These are phyloP conservation scores for Plasmopara halstedii DNA, from an alignment of 352 stramenopile species.

Conservation along the genomic window DNA sequence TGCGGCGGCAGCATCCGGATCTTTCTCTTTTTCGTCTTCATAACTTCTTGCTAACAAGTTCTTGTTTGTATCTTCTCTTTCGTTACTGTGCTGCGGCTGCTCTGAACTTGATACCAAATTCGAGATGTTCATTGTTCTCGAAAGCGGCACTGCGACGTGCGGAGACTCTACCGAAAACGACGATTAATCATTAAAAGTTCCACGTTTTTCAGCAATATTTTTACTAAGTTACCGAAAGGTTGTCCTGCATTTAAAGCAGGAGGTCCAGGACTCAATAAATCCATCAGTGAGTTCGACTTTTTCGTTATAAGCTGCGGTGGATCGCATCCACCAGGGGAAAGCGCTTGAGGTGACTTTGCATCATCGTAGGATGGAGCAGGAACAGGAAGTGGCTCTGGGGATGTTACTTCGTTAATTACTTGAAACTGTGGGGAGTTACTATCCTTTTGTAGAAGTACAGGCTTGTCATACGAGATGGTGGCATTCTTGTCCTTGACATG, in stretches of 20 bases:
- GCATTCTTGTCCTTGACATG: constrained; percentile 62
- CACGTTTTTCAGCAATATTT: too few species aligned
- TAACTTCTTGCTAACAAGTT: constrained; percentile 40
- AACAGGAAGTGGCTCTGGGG: constrained; percentile 33
- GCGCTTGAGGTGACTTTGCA: constrained; percentile 2
- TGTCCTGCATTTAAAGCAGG: constrained; percentile 28
- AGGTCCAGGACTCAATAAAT: constrained; percentile 57
- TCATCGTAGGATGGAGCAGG: constrained; percentile 39
- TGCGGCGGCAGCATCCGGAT: constrained; percentile 55
- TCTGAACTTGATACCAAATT: constrained; percentile 39
- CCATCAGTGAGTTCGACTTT: constrained; percentile 73
- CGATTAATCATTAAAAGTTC: too few species aligned
- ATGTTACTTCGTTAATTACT: constrained; percentile 1
- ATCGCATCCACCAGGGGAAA: constrained; percentile 3
- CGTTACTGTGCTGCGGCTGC: constrained; percentile 1
- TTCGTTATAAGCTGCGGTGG: constrained; percentile 30
- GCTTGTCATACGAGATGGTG: constrained; percentile 71
- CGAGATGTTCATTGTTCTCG: constrained; percentile 44
- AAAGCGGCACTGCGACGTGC: background rate
- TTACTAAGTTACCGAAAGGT: constrained; percentile 18
- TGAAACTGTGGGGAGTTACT: constrained; percentile 1
- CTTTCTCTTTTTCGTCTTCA: constrained; percentile 23
- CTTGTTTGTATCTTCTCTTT: constrained; percentile 23
- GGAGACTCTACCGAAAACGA: constrained; percentile 19
- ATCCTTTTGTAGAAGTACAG: constrained; percentile 22